Base-by-base conservation (phyloP, 2,329 filamentous ascomycete genomes). In the Cladosporium sp. region DNA sequence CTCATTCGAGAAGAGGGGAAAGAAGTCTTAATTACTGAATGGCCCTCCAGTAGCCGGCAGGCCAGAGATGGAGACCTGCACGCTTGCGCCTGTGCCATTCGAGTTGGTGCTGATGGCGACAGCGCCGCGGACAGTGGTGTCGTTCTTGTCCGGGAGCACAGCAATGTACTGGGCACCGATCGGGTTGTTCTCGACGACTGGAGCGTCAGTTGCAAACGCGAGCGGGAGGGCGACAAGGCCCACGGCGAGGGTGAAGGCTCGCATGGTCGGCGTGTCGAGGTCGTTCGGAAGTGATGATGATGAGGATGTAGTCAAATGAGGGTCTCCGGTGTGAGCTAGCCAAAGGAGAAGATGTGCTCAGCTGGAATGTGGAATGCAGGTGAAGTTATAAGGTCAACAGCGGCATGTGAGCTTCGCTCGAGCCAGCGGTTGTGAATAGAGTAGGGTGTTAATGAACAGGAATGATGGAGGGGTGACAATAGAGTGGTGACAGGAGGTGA, bases 1-100 rank as follows among this genome's bases (percentile, higher is more conserved):
- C 22, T 27, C n/a, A n/a, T n/a, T 27, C 22, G 9, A 27, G 22
- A 9, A 5, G 4, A 27, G 22, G 22, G 22, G n/a, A n/a, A 15
- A 5, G 22, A 4, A 18, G n/a, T 2, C n/a, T 9, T 5, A 56
- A 68, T 59, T 57, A 72, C 70, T 63, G 64, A 74, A 75, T 8
- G 72, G 73, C 29, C 72, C 72, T 22, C 70, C 70, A 43, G 64
- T 60, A 12, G 56, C 49, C 15, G 73, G 73, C 15, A 76, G 62
- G 42, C 69, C 69, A 45, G 60, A 57, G 53, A 76, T 56, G 47
- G 65, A 66, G 54, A 76, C 58, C 32, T 64, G 58, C 50, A 76
- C 68, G 47, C 64, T 58, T 48, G 71, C 68, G 30, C 72, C 73
- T 22, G 62, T 65, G 47, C 68, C 72, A 45, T 67, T 61, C 15